phyloP scores from a whole-genome alignment of 306 rosid species.

The Crotalaria pallida region DNA sequence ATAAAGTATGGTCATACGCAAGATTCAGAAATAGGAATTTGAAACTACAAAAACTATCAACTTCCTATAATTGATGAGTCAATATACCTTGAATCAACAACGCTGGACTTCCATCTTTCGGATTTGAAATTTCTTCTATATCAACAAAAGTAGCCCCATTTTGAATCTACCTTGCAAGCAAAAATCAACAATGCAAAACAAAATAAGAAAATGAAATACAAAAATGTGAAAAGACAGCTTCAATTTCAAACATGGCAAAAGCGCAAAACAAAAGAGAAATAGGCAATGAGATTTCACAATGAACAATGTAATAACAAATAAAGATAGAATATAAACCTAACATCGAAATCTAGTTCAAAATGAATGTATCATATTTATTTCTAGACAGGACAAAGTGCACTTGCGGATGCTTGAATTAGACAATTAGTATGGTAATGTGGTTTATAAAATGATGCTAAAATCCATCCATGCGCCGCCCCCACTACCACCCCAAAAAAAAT shows the following conservation, averaged over 20 bases:
- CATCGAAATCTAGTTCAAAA: neutral
- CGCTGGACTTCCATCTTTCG: conserved; percentile 71
- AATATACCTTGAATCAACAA: conserved; percentile 77
- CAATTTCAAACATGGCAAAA: conserved; percentile 9
- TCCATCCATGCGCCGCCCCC: too few relatives aligned
- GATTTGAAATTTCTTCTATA: conserved; percentile 64
- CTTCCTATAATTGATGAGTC: neutral
- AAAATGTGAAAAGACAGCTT: neutral
- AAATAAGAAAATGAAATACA: conserved; percentile 23
- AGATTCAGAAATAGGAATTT: conserved; percentile 8
- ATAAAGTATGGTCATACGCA: neutral
- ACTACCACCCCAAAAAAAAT: neutral
- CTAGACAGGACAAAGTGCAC: neutral
- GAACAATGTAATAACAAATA: neutral
- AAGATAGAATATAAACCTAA: neutral
- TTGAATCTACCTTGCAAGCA: conserved; percentile 53
- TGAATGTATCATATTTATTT: neutral
- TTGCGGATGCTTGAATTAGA: neutral
- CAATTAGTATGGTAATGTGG: neutral
- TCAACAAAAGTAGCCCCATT: conserved; percentile 79
- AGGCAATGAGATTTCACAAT: neutral
- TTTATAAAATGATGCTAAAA: neutral
- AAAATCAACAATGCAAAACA: conserved; percentile 23
- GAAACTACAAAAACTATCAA: conserved; percentile 4
- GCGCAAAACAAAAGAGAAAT: neutral